A percentile compares a stretch with the other conserved stretches of the same genome.
Evolutionary conservation across 805 yeast genomes (phyloP).

Genomic region (Candida saitoana): DNA sequence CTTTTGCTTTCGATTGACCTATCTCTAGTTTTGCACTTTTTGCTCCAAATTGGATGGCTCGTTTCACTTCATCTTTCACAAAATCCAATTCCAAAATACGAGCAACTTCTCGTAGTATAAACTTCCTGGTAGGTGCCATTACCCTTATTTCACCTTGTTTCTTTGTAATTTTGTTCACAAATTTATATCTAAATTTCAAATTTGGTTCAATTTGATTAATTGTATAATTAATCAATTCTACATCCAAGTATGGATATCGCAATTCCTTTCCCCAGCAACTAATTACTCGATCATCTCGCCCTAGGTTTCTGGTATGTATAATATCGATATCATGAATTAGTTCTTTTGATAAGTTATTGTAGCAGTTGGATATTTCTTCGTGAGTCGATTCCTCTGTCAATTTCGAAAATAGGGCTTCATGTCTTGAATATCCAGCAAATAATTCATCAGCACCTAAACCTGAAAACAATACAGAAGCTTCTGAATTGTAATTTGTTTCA

Average conservation of each 20-base stretch:
- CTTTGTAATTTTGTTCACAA: slow-evolving; percentile 16
- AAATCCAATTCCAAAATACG: slow-evolving; percentile 40
- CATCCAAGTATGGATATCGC: slow-evolving; percentile 81
- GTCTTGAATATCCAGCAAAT: slow-evolving; percentile 93
- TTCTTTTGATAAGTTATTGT: slow-evolving; percentile 50
- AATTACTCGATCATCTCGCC: slow-evolving; percentile 89
- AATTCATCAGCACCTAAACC: slow-evolving; percentile 98
- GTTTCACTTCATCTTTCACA: slow-evolving; percentile 72
- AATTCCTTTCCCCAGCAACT: slow-evolving; percentile 85
- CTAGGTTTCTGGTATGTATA: slow-evolving; percentile 74
- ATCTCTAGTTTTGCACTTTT: slow-evolving; percentile 89
- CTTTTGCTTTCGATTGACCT: slow-evolving; percentile 71
- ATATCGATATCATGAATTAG: slow-evolving; percentile 67
- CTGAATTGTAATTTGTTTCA: slow-evolving; percentile 39
- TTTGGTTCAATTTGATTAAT: slow-evolving; percentile 47
- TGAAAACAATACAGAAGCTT: slow-evolving; percentile 70
- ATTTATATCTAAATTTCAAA: slow-evolving; percentile 36
- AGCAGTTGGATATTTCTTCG: slow-evolving; percentile 17
- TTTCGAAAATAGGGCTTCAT: slow-evolving; percentile 48
- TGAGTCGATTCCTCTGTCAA: slow-evolving; percentile 13
- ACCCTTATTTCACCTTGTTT: slow-evolving; percentile 22
- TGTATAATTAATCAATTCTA: slow-evolving; percentile 49
- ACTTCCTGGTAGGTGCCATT: slow-evolving; percentile 40
- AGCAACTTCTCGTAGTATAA: slow-evolving; percentile 62
- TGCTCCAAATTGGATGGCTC: slow-evolving; percentile 97